Evolutionary conservation across 2,329 filamentous ascomycete species (phyloP).

Genomic region (Leptoxyphium fumago): DNA sequence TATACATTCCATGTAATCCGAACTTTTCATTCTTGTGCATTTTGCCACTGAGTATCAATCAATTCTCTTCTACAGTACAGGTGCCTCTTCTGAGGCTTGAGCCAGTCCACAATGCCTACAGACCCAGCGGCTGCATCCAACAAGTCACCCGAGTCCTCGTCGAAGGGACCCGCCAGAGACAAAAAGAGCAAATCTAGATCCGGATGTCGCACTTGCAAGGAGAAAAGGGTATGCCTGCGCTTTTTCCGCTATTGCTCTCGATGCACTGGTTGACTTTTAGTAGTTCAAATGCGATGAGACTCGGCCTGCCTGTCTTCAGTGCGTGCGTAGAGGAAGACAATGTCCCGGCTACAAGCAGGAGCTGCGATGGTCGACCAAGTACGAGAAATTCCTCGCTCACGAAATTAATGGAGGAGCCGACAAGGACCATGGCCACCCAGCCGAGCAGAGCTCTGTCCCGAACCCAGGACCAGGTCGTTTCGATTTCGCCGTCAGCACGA

Average conservation of each 20-base stretch:
- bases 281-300: slow-evolving; percentile 7
- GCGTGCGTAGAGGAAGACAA: slow-evolving; percentile 3
- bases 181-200: slow-evolving; percentile 3
- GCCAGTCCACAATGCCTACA: too few species aligned
- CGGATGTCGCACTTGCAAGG: slow-evolving; percentile 3
- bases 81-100: too few species aligned
- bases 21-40: too few species aligned
- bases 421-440: not conserved
- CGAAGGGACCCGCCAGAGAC: not conserved
- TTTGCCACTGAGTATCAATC: too few species aligned
- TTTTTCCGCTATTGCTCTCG: not conserved
- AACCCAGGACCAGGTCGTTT: too few species aligned
- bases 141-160: too few species aligned
- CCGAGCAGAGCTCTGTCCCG: not conserved
- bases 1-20: too few species aligned
- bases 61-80: too few species aligned
- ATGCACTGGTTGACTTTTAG: not conserved
- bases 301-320: slow-evolving; percentile 5
- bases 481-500: not conserved
- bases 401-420: not conserved
- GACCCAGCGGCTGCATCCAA: too few species aligned
- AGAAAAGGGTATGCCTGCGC: not conserved
- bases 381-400: slow-evolving; percentile 1
- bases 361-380: slow-evolving; percentile 4
- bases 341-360: slow-evolving; percentile 5